phyloP scores from a whole-genome alignment of 768 basidiomycete genomes.

The Suillus subaureus region DNA sequence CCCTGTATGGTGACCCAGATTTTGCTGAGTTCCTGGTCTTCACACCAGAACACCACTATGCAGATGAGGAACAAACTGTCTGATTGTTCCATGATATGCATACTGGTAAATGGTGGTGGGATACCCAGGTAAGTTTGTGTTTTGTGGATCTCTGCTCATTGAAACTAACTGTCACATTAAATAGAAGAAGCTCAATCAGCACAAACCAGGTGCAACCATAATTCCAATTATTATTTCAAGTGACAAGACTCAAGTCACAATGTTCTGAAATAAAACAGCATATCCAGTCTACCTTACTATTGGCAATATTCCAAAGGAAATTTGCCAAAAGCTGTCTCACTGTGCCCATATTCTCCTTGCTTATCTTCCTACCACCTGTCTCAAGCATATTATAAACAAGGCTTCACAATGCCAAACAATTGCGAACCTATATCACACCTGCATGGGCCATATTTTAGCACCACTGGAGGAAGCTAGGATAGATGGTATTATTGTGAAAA shows the following conservation, averaged over 20 bases:
- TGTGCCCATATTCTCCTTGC: neutral
- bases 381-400: neutral
- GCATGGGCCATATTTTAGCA: neutral
- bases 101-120: neutral
- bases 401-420: neutral
- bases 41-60: neutral
- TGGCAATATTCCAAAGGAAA: neutral
- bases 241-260: neutral
- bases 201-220: neutral
- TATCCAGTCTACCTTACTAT: neutral
- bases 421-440: neutral
- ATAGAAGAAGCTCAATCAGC: neutral
- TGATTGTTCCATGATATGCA: neutral
- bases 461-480: neutral
- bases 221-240: neutral
- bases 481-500: neutral
- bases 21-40: neutral
- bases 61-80: neutral
- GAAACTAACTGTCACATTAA: neutral
- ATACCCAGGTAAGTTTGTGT: neutral
- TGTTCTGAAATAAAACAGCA: neutral
- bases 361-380: neutral
- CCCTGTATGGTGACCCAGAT: neutral
- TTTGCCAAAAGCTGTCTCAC: neutral
- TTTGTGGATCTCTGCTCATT: neutral